Evolutionary conservation across 257 asterid genomes (phyloP), one percentile per base, ranked within the genome.

Genomic region (Gentiana straminea): DNA sequence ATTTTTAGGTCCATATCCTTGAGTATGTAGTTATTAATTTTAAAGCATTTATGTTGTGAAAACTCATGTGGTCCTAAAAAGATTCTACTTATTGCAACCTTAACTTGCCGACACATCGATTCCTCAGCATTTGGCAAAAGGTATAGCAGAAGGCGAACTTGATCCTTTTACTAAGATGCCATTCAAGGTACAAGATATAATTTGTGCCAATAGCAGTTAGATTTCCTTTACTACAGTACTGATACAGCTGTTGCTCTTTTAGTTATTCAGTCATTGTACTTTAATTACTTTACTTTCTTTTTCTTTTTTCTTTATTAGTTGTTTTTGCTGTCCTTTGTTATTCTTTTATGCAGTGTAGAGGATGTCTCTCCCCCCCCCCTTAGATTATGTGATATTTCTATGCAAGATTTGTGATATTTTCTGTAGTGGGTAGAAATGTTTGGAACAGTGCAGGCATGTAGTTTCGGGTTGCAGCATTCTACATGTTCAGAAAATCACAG

Each of bases 1-100:
- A 58, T 92, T 92, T 79, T 71, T 88, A 73, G 98, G 98, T 37
- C 95, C 97, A 87, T 91, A 91, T 91, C 98, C 96, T 84, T 80
- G 59, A 46, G 33, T 58, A 41, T 37, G 39, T 57, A 51, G 45
- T 47, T 33, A 41, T 55, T 10, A 60, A 49, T 49, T 66, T 55
- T 24, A 11, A 53, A 13, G 13, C 55, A 62, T 60, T 38, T 33
- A 24, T 52, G 11, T 32, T 5, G 46, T 41, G 9, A 7, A 41
- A 41, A 41, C 7, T 4, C 7, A 41, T 2, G 5, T 41, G 46
- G 7, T 41, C 46, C 8, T 3, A 5, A 5, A 37, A 9, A n/a
- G 3, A 13, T 15, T 50, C 53, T 39, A 46, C 48, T 57, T 39
- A 46, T 41, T 57, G 41, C 39, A 67, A 9, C 94, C 98, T 91